Percentiles rank a stretch among this genome's conserved stretches.
Evolutionary conservation across 75 land plant genomes (phyloP).

Genomic region (Cryptomeria japonica): DNA sequence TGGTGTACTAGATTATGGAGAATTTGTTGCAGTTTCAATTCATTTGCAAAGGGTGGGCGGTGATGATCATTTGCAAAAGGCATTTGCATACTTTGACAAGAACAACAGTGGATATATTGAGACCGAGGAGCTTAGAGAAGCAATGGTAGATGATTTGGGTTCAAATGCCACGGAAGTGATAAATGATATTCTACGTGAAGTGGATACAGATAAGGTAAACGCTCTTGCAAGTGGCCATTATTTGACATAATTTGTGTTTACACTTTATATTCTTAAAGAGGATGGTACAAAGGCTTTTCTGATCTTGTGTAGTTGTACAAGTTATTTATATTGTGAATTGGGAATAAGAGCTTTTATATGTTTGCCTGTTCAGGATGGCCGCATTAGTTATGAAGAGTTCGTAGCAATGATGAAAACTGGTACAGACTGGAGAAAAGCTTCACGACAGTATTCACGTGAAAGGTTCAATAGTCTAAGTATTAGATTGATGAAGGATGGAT

Average conservation of each 20-base stretch:
- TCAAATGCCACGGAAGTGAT: constrained; percentile 16
- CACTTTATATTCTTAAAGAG: neutral
- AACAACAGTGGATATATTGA: constrained; percentile 46
- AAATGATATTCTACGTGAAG: constrained; percentile 31
- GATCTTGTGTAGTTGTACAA: neutral
- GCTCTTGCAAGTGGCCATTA: neutral
- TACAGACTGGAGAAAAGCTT: constrained; percentile 58
- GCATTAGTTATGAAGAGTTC: constrained; percentile 55
- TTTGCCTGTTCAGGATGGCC: constrained; percentile 39
- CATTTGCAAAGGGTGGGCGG: constrained; percentile 36
- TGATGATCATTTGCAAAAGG: constrained; percentile 41
- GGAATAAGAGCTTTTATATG: neutral
- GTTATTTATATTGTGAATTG: neutral
- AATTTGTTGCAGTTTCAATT: constrained; percentile 43
- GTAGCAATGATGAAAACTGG: constrained; percentile 59
- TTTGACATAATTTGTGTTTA: neutral
- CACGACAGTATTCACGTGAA: constrained; percentile 50
- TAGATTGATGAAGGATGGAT: constrained; percentile 44
- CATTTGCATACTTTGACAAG: constrained; percentile 32
- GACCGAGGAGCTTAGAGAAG: constrained; percentile 41
- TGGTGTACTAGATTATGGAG: constrained; percentile 47
- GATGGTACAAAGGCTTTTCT: neutral
- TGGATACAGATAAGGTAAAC: constrained; percentile 46
- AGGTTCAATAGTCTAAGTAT: constrained; percentile 37
- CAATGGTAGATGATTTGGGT: constrained; percentile 32